Percentiles rank a stretch among this genome's conserved stretches.
Evolutionary conservation across 2,329 filamentous ascomycete species (phyloP).

Genomic region (Talaromyces pinophilus): DNA sequence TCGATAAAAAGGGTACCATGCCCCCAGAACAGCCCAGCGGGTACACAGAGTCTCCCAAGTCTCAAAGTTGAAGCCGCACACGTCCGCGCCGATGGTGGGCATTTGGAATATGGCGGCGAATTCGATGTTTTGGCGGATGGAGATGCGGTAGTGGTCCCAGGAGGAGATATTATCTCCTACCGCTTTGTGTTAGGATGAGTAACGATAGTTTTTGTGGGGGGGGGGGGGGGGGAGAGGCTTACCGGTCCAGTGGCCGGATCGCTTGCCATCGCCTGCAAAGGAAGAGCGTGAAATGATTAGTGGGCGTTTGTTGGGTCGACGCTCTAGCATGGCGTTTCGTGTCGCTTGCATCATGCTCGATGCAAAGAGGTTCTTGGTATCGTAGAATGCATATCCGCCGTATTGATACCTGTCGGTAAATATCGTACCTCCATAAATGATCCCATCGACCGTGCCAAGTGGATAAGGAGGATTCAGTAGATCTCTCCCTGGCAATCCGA

Average conservation of each 20-base stretch:
- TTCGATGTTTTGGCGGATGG: slow-evolving; percentile 60
- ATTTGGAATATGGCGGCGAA: slow-evolving; percentile 68
- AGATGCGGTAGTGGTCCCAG: slow-evolving; percentile 62
- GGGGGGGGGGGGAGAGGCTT: background rate
- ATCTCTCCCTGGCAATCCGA: slow-evolving; percentile 64
- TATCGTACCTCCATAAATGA: slow-evolving; percentile 59
- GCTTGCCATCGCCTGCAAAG: slow-evolving; percentile 68
- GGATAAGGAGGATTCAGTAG: slow-evolving; percentile 65
- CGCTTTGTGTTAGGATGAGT: background rate
- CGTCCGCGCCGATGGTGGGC: slow-evolving; percentile 69
- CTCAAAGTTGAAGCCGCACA: slow-evolving; percentile 73
- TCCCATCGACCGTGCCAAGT: slow-evolving; percentile 63
- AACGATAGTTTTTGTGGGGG: background rate
- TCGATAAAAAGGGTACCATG: slow-evolving; percentile 74
- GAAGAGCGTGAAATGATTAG: slow-evolving; percentile 75
- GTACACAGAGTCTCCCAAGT: slow-evolving; percentile 71
- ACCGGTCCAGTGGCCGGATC: slow-evolving; percentile 56
- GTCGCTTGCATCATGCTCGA: slow-evolving; percentile 63
- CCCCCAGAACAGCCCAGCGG: slow-evolving; percentile 71
- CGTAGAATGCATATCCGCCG: slow-evolving; percentile 67
- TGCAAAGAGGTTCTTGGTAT: slow-evolving; percentile 74
- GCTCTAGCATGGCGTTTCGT: slow-evolving; percentile 64
- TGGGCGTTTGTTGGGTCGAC: slow-evolving; percentile 65
- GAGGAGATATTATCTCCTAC: slow-evolving; percentile 58
- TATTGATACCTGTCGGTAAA: slow-evolving; percentile 65